Base-by-base conservation (phyloP, 768 basidiomycete genomes). In the Lepiota venenata region DNA sequence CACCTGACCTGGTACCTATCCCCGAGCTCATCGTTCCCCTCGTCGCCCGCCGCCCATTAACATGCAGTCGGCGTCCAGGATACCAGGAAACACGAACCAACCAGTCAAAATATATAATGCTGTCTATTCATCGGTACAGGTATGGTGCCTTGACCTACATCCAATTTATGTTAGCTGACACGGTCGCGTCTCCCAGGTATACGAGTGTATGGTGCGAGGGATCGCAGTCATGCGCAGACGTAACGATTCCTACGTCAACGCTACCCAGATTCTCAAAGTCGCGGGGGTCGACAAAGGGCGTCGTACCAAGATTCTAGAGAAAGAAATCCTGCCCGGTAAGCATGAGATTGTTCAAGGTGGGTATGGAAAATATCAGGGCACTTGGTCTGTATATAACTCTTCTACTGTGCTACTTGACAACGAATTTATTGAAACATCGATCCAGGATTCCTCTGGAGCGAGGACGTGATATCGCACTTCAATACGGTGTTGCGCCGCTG, bases 271-370 rank as follows among this genome's bases (percentile, higher is more conserved):
- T 58, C 84, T 99, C 61, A 99, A 99, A 72, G 96, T 99, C 37
- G 95, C 96, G 5, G 97, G 97, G 39, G 90, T 98, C 57, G 93
- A 96, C 75, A 99, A 99, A 71, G 94, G 94, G 1, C 83, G 88
- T 41, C 81, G 97, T 38, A 98, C 96, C 14, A 98, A 98, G 81
- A 97, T 98, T 50, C 76, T 93, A 12, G 91, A 98, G 78, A 97
- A 95, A 70, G 96, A 99, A 74, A 93, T 99, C 58, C 80, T 95
- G 40, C 89, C 90, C 53, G 94, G 93, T 44, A 88, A 89, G 70
- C 93, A 97, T 70, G 96, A 99, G 71, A 98, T 98, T 68, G 93
- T 99, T 4, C 97, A 98, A 69, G 97, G 97, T 37, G 97, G 97
- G 27, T 98, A 98, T 67, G 97, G 97, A 21, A 96, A 98, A 74